These are phyloP conservation scores for Xylaria multiplex DNA, from an alignment of 2,329 filamentous ascomycete species.

Conservation along the genomic window DNA sequence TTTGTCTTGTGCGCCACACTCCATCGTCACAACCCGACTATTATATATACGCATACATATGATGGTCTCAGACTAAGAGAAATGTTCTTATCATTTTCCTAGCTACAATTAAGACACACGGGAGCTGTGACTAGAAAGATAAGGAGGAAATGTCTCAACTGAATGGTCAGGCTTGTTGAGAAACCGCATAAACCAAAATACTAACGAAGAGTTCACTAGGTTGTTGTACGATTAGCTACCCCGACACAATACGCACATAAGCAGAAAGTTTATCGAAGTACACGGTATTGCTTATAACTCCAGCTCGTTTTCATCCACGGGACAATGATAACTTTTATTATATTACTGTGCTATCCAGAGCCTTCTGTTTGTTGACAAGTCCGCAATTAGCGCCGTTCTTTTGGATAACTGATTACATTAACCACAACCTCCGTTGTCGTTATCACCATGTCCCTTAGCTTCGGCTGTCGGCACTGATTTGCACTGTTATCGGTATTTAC, in stretches of 20 bases:
- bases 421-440: neutral
- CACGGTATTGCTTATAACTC: too few relatives aligned
- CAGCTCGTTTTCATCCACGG: too few relatives aligned
- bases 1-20: neutral
- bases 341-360: too few relatives aligned
- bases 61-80: neutral
- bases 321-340: too few relatives aligned
- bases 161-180: neutral
- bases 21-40: neutral
- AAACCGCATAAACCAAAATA: neutral
- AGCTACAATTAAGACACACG: neutral
- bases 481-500: neutral
- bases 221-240: neutral
- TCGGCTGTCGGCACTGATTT: neutral
- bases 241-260: neutral
- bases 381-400: too few relatives aligned
- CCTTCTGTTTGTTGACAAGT: too few relatives aligned
- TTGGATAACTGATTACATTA: too few relatives aligned
- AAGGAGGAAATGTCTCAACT: neutral
- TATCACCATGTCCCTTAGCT: too few relatives aligned
- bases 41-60: slow-evolving; percentile 2
- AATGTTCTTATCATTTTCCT: neutral
- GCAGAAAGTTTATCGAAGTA: neutral
- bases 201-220: neutral
- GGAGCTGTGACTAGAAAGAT: neutral